phyloP scores from a whole-genome alignment of 1,284 basidiomycete species.

The Ganoderma resinaceum region DNA sequence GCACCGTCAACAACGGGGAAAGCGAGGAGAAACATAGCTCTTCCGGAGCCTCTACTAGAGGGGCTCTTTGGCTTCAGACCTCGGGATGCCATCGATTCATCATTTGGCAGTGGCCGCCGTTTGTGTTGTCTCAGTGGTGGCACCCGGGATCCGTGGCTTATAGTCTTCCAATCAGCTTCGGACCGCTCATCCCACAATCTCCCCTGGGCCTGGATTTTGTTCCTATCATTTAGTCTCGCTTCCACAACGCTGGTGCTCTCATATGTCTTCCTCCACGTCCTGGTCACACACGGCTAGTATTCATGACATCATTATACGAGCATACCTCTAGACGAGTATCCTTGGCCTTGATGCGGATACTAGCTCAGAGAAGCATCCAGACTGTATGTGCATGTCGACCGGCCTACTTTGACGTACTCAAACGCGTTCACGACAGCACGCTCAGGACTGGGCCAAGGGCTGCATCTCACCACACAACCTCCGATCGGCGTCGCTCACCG shows the following conservation, averaged over 20 bases:
- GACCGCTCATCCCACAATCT: background rate
- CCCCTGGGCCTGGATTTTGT: background rate
- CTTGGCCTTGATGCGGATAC: background rate
- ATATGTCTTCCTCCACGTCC: background rate
- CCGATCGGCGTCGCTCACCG: background rate
- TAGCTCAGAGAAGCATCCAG: background rate
- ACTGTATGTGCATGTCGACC: background rate
- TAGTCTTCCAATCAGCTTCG: background rate
- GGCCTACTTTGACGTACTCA: background rate
- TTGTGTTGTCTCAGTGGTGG: background rate
- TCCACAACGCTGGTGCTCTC: background rate
- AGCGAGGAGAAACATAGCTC: no score
- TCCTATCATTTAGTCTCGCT: background rate
- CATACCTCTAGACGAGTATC: background rate
- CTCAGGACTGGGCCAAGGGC: background rate
- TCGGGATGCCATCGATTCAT: no score
- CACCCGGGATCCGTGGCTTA: no score
- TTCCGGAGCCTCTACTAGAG: no score
- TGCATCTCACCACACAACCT: background rate
- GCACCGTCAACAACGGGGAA: no score
- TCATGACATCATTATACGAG: background rate
- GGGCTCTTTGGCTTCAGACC: no score
- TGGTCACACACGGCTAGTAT: background rate
- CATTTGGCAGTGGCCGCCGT: background rate
- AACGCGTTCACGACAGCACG: background rate